Evolutionary conservation across 1,139 yeast genomes (phyloP), one percentile per base, ranked within the genome.

Genomic region (Magnusiomyces starmeri): DNA sequence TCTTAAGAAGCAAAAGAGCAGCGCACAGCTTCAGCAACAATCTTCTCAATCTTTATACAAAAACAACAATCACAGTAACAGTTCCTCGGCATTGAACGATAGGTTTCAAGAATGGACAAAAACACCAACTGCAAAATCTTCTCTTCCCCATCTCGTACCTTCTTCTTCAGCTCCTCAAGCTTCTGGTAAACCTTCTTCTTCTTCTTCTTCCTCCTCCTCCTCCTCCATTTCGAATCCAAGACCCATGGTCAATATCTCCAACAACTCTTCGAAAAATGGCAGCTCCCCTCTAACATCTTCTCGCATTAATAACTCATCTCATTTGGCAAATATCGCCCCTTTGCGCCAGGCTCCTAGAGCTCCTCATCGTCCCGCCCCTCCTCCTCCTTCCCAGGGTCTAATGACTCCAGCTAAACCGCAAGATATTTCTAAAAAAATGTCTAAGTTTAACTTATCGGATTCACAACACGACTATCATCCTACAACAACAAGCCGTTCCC

Each of bases 101-200:
- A 60, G 60, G 26, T 59, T 64, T 4, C 66, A 62, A 50, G 67
- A 64, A 50, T 64, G 68, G 68, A 61, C 66, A 32, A 57, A 58
- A 42, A 56, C 63, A 2, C 65, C 65, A 16, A 55, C 60, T 6
- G 50, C 52, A 46, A 57, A 53, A 24, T 51, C 54, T 8, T 51
- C 57, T 22, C 39, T 24, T 21, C 25, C 24, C 24, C 40, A 20
- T 24, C 22, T n/a, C 42, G 29, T 18, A 32, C 22, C 21, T 2
- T 34, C 14, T 21, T 45, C 18, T 14, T 22, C 39, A 6, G 48
- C 9, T 8, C 46, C 32, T 9, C 46, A 18, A 18, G n/a, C n/a
- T n/a, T n/a, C n/a, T n/a, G n/a, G n/a, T n/a, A n/a, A 43, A 43
- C 21, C 40, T 21, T 26, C 21, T 22, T 10, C 37, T 20, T 27